phyloP scores from a whole-genome alignment of 768 basidiomycete genomes.

The Rhodotorula toruloides region DNA sequence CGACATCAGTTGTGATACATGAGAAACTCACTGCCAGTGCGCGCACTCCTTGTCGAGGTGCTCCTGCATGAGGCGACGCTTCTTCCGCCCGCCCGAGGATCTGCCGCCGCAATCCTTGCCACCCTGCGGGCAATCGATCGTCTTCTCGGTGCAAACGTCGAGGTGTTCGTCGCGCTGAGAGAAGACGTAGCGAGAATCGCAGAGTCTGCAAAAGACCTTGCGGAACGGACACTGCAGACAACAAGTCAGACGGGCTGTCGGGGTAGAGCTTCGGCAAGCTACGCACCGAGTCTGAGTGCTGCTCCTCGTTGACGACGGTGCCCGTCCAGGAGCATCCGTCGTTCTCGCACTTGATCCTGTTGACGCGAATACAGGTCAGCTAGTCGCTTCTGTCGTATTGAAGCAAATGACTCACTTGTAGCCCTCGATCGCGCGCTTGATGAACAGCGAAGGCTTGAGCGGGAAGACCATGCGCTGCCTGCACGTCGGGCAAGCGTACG shows the following conservation, averaged over 20 bases:
- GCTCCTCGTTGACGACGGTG: neutral
- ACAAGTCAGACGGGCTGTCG: no score
- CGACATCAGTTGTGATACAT: neutral
- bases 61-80: neutral
- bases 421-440: neutral
- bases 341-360: conserved; percentile 10
- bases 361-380: neutral
- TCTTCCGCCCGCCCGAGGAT: neutral
- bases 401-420: neutral
- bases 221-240: neutral
- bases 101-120: neutral
- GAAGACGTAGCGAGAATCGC: neutral
- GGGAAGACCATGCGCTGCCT: neutral
- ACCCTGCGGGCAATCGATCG: neutral
- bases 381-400: no score
- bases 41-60: neutral
- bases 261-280: no score
- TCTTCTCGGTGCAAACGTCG: neutral
- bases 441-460: neutral
- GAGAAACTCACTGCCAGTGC: neutral
- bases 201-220: neutral
- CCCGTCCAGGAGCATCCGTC: neutral
- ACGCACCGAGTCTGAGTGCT: no score
- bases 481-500: neutral
- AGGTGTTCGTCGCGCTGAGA: neutral